Base-by-base conservation (phyloP, 495 filamentous ascomycete genomes). In the Penicillium pulvis region DNA sequence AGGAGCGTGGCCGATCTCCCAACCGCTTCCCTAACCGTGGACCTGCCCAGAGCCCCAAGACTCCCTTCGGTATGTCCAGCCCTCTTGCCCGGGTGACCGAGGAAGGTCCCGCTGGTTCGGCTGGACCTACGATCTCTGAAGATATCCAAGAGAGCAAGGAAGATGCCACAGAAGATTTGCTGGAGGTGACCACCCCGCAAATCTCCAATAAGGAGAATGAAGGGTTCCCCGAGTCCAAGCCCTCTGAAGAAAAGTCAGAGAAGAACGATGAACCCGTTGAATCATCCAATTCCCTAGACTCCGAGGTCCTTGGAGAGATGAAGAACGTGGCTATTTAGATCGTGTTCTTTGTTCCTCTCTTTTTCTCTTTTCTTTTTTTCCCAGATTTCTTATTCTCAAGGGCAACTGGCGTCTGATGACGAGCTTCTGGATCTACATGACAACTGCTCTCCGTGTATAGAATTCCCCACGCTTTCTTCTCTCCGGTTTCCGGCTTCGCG, bases 311-410 rank as follows among this genome's bases (percentile, higher is more conserved):
- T 16, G 78, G 79, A 52, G 81, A 81, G 53, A 82, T 83, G 81
- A 83, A 83, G 68, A 83, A 78, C 63, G 80, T 83, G 58, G 77
- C 79, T 39, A 83, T 83, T 58, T 83, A 75, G 67, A 60, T 48
- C 51, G 7, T 31, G 23, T 44, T 44, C 24, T 57, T 46, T 33
- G 14, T n/a, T 51, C 23, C 31, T 16, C 41, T 24, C 28, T n/a
- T 33, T 11, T 23, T n/a, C 55, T 59, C 53, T 58, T 59, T 55
- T 19, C 53, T 26, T 42, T 53, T 55, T 51, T 59, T 55, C 58
- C 58, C 49, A 52, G 26, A 43, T 59, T 62, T 59, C 35, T 41
- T 47, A n/a, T 33, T 68, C 55, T 61, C 64, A 64, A 65, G 64
- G 61, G 67, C 50, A 14, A 56, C 54, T 62, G 66, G 65, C 66